These are phyloP conservation scores for Pyrenochaeta sp. DNA, from an alignment of 2,329 filamentous ascomycete species.

Conservation along the genomic window DNA sequence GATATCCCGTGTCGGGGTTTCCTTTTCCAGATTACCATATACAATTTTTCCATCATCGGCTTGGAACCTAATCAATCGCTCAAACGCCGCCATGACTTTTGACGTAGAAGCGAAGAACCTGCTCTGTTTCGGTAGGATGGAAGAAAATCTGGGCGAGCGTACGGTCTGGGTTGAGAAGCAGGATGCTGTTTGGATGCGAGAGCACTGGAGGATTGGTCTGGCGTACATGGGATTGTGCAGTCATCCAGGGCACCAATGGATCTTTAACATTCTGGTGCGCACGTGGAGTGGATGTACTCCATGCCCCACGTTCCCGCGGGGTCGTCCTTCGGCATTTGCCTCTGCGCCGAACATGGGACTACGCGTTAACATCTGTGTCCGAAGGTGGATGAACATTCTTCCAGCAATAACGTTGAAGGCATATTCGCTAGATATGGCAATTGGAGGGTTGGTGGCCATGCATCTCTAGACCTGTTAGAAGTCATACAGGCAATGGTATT, in stretches of 20 bases:
- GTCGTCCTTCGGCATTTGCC: conserved; percentile 13
- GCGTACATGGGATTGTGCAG: conserved; percentile 1
- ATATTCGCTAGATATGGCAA: too few relatives aligned
- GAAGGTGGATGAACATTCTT: conserved; percentile 4
- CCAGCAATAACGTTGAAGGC: not conserved
- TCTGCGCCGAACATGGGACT: conserved; percentile 7
- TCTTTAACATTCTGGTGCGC: conserved; percentile 1
- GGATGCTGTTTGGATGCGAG: not conserved
- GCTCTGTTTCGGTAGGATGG: not conserved
- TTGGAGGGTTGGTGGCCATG: too few relatives aligned
- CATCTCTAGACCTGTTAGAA: too few relatives aligned
- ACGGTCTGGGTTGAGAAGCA: not conserved
- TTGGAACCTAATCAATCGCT: conserved; percentile 45
- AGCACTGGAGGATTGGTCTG: conserved; percentile 3
- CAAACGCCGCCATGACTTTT: conserved; percentile 36
- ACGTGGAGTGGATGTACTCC: too few relatives aligned
- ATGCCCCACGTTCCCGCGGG: conserved; percentile 12
- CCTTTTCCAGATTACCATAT: conserved; percentile 43
- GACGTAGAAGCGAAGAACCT: conserved; percentile 4
- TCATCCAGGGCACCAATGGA: not conserved
- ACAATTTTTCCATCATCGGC: conserved; percentile 37
- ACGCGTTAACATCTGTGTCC: conserved; percentile 3
- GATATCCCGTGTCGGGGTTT: conserved; percentile 40
- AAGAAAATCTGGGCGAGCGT: not conserved
- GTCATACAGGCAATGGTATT: too few relatives aligned